Evolutionary conservation across 257 asterid species (phyloP).

Genomic region (Leonotis leonurus): DNA sequence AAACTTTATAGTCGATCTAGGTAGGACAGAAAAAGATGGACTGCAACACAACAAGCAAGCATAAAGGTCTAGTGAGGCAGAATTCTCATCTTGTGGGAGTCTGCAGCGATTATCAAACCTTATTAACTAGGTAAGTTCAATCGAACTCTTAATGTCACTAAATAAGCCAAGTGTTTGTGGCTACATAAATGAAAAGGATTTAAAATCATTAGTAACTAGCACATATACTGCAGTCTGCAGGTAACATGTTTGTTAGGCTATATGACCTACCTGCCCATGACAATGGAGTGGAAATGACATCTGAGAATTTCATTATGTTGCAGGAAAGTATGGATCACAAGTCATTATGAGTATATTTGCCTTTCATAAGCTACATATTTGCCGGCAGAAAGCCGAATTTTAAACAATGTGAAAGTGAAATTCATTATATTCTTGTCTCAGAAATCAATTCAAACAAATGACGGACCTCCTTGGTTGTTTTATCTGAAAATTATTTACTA

Average conservation of each 20-base stretch:
- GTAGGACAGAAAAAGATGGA: constrained; percentile 1
- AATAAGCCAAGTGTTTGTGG: neutral
- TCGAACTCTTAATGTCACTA: neutral
- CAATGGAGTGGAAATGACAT: constrained; percentile 9
- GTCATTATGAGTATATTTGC: neutral
- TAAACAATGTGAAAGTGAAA: neutral
- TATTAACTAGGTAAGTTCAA: neutral
- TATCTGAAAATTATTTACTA: neutral
- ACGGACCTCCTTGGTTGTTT: neutral
- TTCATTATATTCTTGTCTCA: constrained; percentile 1
- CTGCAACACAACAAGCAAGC: constrained; percentile 1
- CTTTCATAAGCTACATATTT: neutral
- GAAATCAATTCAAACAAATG: neutral
- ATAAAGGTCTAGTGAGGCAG: constrained; percentile 1
- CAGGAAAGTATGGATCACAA: neutral
- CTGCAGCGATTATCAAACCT: constrained; percentile 6
- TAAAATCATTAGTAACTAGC: constrained; percentile 5
- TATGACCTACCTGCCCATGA: neutral
- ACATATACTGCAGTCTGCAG: constrained; percentile 2
- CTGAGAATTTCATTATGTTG: constrained; percentile 1
- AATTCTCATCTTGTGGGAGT: neutral
- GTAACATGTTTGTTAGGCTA: neutral
- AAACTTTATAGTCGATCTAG: neutral
- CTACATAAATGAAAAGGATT: neutral
- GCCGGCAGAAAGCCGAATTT: neutral